These are phyloP conservation scores for Ustilago vetiveriae DNA, from an alignment of 1,284 basidiomycete genomes.

Conservation along the genomic window DNA sequence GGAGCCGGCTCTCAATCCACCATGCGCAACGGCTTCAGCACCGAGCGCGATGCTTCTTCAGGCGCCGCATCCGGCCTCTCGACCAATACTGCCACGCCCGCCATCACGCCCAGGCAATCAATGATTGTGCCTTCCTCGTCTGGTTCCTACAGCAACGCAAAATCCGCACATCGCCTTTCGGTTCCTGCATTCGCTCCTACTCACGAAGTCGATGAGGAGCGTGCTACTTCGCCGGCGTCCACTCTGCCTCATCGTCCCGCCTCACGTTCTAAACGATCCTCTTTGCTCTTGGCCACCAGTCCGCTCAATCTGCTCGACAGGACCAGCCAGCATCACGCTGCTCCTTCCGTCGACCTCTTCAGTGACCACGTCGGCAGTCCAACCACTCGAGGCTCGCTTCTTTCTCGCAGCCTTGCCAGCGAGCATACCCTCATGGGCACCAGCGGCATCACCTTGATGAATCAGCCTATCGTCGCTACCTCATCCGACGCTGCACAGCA, in stretches of 20 bases:
- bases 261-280: slow-evolving; percentile 20
- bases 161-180: slow-evolving; percentile 26
- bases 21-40: slow-evolving; percentile 3
- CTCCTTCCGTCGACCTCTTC: slow-evolving; percentile 50
- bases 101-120: slow-evolving; percentile 41
- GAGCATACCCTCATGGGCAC: slow-evolving; percentile 52
- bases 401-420: slow-evolving; percentile 49
- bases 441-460: slow-evolving; percentile 48
- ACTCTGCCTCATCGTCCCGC: slow-evolving; percentile 12
- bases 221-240: slow-evolving; percentile 17
- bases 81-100: slow-evolving; percentile 49
- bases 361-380: slow-evolving; percentile 49
- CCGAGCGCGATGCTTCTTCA: neutral
- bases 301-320: slow-evolving; percentile 53
- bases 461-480: slow-evolving; percentile 6
- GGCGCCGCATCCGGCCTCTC: slow-evolving; percentile 27
- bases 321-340: slow-evolving; percentile 43
- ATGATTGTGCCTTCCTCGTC: slow-evolving; percentile 19
- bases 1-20: neutral
- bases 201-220: slow-evolving; percentile 28
- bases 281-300: slow-evolving; percentile 31
- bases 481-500: slow-evolving; percentile 6
- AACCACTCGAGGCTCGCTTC: slow-evolving; percentile 21
- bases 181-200: slow-evolving; percentile 31
- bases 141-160: slow-evolving; percentile 12